phyloP scores from a whole-genome alignment of 345 rosid species.

The Gossypium sturtianum region DNA sequence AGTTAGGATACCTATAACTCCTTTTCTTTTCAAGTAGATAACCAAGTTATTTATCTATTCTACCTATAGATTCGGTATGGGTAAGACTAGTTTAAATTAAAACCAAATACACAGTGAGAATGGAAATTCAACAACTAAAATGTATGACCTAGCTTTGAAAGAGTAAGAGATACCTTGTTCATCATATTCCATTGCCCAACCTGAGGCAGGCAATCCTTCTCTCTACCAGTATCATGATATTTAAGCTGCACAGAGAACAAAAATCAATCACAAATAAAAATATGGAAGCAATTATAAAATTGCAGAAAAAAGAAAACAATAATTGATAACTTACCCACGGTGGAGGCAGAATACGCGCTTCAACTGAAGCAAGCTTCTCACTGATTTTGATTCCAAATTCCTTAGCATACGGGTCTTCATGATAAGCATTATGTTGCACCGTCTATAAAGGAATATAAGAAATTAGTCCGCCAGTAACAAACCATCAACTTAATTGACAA shows the following conservation, averaged over 20 bases:
- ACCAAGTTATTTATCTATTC: not conserved
- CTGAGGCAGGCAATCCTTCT: slow-evolving; percentile 80
- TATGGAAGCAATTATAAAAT: not conserved
- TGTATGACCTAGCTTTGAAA: not conserved
- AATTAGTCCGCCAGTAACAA: not conserved
- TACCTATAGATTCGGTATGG: not conserved
- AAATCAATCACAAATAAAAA: not conserved
- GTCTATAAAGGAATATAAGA: slow-evolving; percentile 38
- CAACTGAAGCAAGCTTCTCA: slow-evolving; percentile 81
- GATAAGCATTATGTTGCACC: slow-evolving; percentile 68
- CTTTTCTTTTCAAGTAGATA: not conserved
- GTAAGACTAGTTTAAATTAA: not conserved
- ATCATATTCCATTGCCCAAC: slow-evolving; percentile 99
- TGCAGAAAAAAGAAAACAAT: not conserved
- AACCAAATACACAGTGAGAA: not conserved
- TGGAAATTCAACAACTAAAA: not conserved
- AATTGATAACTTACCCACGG: slow-evolving; percentile 57
- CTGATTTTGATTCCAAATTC: slow-evolving; percentile 97
- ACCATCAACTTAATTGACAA: not conserved
- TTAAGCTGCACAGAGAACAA: slow-evolving; percentile 55
- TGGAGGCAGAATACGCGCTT: slow-evolving; percentile 92
- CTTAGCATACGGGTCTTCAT: slow-evolving; percentile 71
- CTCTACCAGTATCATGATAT: slow-evolving; percentile 90
- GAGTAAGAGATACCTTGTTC: slow-evolving; percentile 62
- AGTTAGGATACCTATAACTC: too few species aligned